Base-by-base conservation (phyloP, 306 rosid species). In the Cucurbita maxima region DNA sequence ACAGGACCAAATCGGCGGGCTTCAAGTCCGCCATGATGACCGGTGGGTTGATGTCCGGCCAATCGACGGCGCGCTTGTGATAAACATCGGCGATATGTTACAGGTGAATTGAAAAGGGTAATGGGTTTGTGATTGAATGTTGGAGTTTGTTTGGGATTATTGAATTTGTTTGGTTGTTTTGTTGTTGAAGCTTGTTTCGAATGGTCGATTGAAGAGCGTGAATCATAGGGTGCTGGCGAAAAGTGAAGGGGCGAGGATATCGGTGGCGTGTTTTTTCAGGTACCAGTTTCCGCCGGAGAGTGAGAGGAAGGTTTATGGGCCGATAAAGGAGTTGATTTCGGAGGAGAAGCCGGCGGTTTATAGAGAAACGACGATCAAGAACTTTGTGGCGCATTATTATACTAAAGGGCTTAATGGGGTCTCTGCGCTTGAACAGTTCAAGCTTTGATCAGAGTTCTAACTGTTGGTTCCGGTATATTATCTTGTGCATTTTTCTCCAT, bases 181-280 rank as follows among this genome's bases (percentile, higher is more conserved):
- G 20, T 37, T 30, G 84, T 69, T 81, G 38, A 51, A 53, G 57
- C 57, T 53, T 16, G 4, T 77, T n/a, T 73, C 81, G 61, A 77
- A 81, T 60, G 81, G 79, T 10, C 74, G 51, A 47, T 74, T 77
- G 79, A 67, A 57, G 76, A 81, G 84, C 44, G 77, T 77, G 12
- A 37, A 73, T 4, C 84, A 77, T 13, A 77, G 84, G 63, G 84
- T 77, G 40, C 69, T 77, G 58, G 56, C 79, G 5, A 15, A 44
- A 12, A 81, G 58, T 25, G 48, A 14, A 36, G 69, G 69, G 22
- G 50, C 81, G 19, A 66, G 81, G 53, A 54, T 81, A 16, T 81
- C 84, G 9, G 56, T 77, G 22, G 84, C 81, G 19, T 38, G 69
- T n/a, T 38, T 62, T 38, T 38, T 62, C 48, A 40, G 69, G 43